Percentiles rank a stretch among this genome's conserved stretches.
Evolutionary conservation across 192 early-diverging fungal species (phyloP).

Genomic region (Martensiomyces pterosporus): DNA sequence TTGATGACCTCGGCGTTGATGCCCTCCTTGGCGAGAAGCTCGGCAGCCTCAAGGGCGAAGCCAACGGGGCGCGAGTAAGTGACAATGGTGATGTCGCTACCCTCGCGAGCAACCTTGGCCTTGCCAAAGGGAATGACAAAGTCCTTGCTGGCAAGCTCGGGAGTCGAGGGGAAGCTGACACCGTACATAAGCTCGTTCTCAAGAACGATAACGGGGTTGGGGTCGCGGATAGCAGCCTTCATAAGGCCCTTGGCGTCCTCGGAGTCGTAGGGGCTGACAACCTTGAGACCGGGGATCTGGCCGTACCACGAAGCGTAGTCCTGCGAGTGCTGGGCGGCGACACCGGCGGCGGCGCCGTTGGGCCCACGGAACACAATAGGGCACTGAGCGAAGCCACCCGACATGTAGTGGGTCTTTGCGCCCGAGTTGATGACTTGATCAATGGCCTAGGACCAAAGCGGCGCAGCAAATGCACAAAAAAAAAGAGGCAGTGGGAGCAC

Average conservation of each 20-base stretch:
- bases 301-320: constrained; percentile 99
- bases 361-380: constrained; percentile 99
- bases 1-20: constrained; percentile 91
- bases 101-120: constrained; percentile 85
- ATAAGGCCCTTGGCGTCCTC: constrained; percentile 97
- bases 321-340: constrained; percentile 98
- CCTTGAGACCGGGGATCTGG: constrained; percentile 94
- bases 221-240: constrained; percentile 97
- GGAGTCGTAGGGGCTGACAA: constrained; percentile 91
- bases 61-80: constrained; percentile 89
- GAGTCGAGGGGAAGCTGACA: constrained; percentile 74
- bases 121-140: constrained; percentile 92
- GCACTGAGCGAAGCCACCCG: constrained; percentile 77
- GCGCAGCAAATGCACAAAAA: no score
- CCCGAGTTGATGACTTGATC: constrained; percentile 99
- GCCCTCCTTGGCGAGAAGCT: constrained; percentile 76
- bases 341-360: constrained; percentile 96
- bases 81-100: constrained; percentile 88
- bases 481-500: no score
- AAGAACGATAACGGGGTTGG: constrained; percentile 93
- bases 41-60: constrained; percentile 82
- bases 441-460: no score
- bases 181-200: constrained; percentile 99
- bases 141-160: constrained; percentile 71
- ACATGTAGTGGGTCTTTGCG: constrained; percentile 98